Conservation (phyloP, 2,329 filamentous ascomycete species). For the Pleochaeta shiraiana region DNA sequence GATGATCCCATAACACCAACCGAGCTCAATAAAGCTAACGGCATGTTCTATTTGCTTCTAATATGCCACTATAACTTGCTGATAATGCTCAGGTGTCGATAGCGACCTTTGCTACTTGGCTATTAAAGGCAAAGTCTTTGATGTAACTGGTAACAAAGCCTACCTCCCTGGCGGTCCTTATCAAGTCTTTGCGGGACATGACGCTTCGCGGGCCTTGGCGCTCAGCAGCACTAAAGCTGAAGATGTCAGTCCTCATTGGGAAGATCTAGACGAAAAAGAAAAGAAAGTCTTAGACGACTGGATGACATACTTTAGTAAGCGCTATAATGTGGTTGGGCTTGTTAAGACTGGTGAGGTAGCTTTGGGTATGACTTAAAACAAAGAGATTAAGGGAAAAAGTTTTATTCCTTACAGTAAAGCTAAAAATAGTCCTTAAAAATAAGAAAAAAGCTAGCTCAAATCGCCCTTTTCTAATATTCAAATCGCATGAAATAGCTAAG, state of each 20-base stretch:
- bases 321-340: slow-evolving; percentile 72
- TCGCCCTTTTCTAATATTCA: no score
- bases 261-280: slow-evolving; percentile 64
- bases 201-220: slow-evolving; percentile 79
- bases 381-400: no score
- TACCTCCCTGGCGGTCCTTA: slow-evolving; percentile 73
- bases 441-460: no score
- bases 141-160: slow-evolving; percentile 73
- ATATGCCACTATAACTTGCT: neutral
- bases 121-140: slow-evolving; percentile 76
- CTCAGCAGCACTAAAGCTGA: slow-evolving; percentile 70
- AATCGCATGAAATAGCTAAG: no score
- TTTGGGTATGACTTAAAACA: no score
- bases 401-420: no score
- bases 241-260: slow-evolving; percentile 66
- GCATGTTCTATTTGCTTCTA: slow-evolving; percentile 30
- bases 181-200: slow-evolving; percentile 84
- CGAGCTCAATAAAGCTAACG: slow-evolving; percentile 61
- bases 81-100: slow-evolving; percentile 44
- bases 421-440: no score
- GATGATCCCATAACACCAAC: slow-evolving; percentile 66
- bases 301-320: slow-evolving; percentile 90
- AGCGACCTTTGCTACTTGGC: slow-evolving; percentile 45
- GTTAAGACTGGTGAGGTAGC: slow-evolving; percentile 28
- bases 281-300: slow-evolving; percentile 75